Base-by-base conservation (phyloP, 257 asterid species). In the Salvia splendens region DNA sequence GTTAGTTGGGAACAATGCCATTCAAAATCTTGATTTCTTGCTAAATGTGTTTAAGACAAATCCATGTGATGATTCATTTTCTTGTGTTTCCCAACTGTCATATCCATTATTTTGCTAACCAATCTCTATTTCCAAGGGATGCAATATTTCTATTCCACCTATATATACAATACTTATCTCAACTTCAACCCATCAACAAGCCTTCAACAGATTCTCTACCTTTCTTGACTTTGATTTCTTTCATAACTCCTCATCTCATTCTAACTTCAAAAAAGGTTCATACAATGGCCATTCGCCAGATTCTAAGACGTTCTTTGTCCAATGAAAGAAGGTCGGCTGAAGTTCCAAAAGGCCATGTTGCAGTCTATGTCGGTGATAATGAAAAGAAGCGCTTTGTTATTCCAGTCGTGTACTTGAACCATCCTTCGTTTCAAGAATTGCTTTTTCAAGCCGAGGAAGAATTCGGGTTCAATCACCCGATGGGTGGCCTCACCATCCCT, bases 401-500 rank as follows among this genome's bases (percentile, higher is more conserved):
- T 16, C 50, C 65, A 16, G 50, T 60, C 1, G 8, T 51, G 0
- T 60, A 75, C 58, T 62, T 79, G 70, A 75, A 79, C 58, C 64
- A 79, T 8, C 43, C 75, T 52, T 55, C 51, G 8, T 79, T 79
- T 41, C 83, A 79, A 64, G 74, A 75, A 3, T 58, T 75, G 49
- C 6, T 76, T 10, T 30, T 9, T 35, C 80, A 54, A 67, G 73
- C 51, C 6, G 69, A 75, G 47, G 79, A 79, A 41, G 84, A 79
- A 41, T 75, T 46, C 14, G 74, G 84, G 7, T 75, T 75, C 52
- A 36, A 66, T 65, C 79, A 80, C 42, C 71, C 71, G 30, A 80
- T 51, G 82, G 85, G 82, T 0, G 85, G 78, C 50, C 80, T 77
- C 3, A 74, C 80, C 36, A 71, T 80, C 42, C 80, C 80, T 11